Percentiles rank a stretch among this genome's conserved stretches.
phyloP scores from a whole-genome alignment of 768 basidiomycete species.

The Imleria badia region DNA sequence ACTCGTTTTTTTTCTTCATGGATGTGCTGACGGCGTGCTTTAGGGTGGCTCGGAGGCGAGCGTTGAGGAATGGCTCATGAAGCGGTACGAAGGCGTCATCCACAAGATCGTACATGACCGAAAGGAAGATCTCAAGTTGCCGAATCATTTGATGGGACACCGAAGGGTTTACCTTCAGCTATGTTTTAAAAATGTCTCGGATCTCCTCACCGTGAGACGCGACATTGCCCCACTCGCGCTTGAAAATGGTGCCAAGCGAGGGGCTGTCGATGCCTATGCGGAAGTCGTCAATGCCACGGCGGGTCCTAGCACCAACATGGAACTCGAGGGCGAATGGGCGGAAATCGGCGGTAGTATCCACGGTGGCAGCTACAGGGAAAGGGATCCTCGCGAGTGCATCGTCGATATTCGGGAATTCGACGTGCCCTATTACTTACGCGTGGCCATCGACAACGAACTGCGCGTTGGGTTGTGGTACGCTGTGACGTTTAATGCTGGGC shows the following conservation, averaged over 20 bases:
- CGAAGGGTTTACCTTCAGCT: conserved; percentile 85
- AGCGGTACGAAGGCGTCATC: conserved; percentile 88
- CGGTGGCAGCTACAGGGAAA: conserved; percentile 49
- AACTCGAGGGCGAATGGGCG: conserved; percentile 63
- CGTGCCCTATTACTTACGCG: conserved; percentile 95
- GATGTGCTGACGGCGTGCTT: conserved; percentile 1
- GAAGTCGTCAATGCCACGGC: conserved; percentile 88
- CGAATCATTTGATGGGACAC: conserved; percentile 97
- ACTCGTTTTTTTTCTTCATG: conserved; percentile 16
- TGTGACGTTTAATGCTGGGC: conserved; percentile 79
- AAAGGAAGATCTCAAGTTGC: conserved; percentile 93
- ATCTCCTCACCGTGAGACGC: conserved; percentile 82
- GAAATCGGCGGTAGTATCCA: conserved; percentile 43
- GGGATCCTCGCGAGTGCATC: conserved; percentile 88
- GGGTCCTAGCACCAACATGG: conserved; percentile 61
- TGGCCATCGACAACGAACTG: conserved; percentile 98
- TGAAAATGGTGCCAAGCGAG: conserved; percentile 87
- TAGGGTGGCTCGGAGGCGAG: conserved; percentile 83
- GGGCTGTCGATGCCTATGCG: conserved; percentile 96
- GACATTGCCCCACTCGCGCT: conserved; percentile 89
- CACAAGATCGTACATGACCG: conserved; percentile 73
- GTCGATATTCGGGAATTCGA: conserved; percentile 96
- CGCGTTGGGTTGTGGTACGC: conserved; percentile 98
- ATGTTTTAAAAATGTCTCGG: conserved; percentile 90
- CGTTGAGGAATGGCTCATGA: conserved; percentile 94